Percentiles rank a stretch among this genome's conserved stretches.
phyloP scores from a whole-genome alignment of 495 filamentous ascomycete species.

The Podospora anserina region DNA sequence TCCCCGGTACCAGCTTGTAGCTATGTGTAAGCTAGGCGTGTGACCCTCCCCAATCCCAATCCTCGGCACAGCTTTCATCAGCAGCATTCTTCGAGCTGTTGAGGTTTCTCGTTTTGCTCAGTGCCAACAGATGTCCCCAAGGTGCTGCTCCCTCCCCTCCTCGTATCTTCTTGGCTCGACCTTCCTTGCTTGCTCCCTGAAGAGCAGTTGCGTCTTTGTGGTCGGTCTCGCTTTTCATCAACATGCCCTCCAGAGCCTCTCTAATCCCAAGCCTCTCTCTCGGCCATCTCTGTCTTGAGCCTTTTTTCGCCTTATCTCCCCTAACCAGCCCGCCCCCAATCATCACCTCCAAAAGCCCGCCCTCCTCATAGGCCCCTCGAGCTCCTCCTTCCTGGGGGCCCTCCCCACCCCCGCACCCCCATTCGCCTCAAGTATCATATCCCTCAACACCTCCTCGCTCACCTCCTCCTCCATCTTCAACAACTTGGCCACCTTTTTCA shows the following conservation, averaged over 20 bases:
- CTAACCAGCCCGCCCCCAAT: neutral
- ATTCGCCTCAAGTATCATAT: constrained; percentile 94
- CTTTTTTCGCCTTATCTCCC: neutral
- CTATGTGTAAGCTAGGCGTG: neutral
- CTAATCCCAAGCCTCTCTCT: no score
- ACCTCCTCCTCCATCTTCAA: constrained; percentile 83
- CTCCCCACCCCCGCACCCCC: constrained; percentile 66
- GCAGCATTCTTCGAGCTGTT: no score
- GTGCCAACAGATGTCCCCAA: neutral
- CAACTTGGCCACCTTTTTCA: constrained; percentile 75
- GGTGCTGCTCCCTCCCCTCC: neutral
- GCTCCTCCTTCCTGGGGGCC: constrained; percentile 72
- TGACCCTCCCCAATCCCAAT: neutral
- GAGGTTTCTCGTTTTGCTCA: no score
- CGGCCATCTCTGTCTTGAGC: no score
- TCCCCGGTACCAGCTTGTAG: neutral
- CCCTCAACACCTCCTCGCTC: constrained; percentile 71
- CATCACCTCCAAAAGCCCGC: constrained; percentile 71
- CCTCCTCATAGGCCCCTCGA: constrained; percentile 78
- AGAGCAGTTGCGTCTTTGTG: neutral
- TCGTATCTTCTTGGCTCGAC: neutral
- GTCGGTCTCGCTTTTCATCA: neutral
- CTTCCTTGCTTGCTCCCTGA: neutral
- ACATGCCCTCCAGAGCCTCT: no score
- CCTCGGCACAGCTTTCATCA: neutral